Percentiles rank a stretch among this genome's conserved stretches.
phyloP scores from a whole-genome alignment of 768 basidiomycete genomes.

The Mrakia gelida region DNA sequence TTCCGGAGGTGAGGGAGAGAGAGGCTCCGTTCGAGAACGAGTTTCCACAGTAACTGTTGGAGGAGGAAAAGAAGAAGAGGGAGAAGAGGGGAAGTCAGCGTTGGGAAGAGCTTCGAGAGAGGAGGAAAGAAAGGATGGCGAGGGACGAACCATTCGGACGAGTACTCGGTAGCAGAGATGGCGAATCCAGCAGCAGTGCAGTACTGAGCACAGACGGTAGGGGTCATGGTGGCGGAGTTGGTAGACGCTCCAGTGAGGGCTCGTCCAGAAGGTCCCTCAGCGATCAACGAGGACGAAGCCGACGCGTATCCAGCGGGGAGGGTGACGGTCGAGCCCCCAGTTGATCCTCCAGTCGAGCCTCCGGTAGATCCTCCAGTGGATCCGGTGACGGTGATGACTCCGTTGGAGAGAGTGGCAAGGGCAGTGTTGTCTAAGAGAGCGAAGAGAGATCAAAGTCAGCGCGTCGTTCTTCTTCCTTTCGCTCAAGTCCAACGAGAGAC shows the following conservation, averaged over 20 bases:
- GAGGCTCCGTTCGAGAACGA: constrained; percentile 3
- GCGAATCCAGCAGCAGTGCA: constrained; percentile 35
- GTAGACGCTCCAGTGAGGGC: constrained; percentile 36
- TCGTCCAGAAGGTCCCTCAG: constrained; percentile 28
- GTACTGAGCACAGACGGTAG: constrained; percentile 35
- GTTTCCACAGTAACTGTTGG: constrained; percentile 1
- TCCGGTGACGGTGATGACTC: constrained; percentile 19
- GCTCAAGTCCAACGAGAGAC: background rate
- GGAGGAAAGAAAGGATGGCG: too few relatives aligned
- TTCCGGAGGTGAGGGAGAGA: background rate
- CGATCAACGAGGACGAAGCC: constrained; percentile 11
- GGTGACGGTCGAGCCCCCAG: background rate
- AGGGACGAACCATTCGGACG: constrained; percentile 21
- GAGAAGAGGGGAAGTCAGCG: too few relatives aligned
- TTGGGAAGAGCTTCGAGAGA: background rate
- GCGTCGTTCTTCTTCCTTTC: too few relatives aligned
- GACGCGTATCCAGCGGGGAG: constrained; percentile 6
- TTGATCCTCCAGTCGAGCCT: too few relatives aligned
- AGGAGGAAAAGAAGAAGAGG: background rate
- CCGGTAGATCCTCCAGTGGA: background rate
- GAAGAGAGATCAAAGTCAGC: background rate
- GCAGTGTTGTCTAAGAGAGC: constrained; percentile 5
- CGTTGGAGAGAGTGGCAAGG: background rate
- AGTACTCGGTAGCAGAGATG: constrained; percentile 38
- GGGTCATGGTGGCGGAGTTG: constrained; percentile 35